Conservation (phyloP, 257 asterid species). For the Ehretia macrophylla region DNA sequence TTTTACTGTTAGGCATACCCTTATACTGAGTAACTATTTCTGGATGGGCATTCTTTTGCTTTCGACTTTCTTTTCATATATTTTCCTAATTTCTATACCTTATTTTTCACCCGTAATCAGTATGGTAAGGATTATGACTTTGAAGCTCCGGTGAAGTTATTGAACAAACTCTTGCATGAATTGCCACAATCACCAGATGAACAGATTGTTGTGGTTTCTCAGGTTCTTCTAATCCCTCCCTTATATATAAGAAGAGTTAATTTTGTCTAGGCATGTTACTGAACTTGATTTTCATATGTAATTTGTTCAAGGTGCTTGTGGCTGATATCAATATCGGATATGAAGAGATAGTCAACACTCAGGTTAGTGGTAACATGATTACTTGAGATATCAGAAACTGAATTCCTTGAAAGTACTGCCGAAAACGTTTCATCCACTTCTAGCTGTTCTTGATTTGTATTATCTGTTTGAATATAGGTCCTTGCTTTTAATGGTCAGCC, state of each 20-base stretch:
- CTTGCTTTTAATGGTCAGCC: constrained; percentile 76
- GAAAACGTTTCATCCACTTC: not conserved
- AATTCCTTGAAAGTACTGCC: too few relatives aligned
- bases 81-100: constrained; percentile 3
- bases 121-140: constrained; percentile 87
- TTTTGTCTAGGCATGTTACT: not conserved
- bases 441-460: constrained; percentile 1
- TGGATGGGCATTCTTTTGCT: not conserved
- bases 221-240: constrained; percentile 40
- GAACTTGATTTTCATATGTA: constrained; percentile 18
- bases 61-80: not conserved
- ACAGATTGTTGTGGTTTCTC: constrained; percentile 92
- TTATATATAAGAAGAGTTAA: not conserved
- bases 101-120: constrained; percentile 36
- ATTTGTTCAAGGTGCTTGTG: constrained; percentile 67
- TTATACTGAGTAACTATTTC: too few relatives aligned
- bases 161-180: constrained; percentile 88
- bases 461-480: constrained; percentile 37
- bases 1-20: too few relatives aligned
- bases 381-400: constrained; percentile 1
- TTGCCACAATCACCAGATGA: constrained; percentile 77
- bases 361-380: constrained; percentile 73
- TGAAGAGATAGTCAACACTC: constrained; percentile 96
- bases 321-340: constrained; percentile 96
- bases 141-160: constrained; percentile 90